A percentile compares a stretch with the other conserved stretches of the same genome.
Conservation (phyloP, 257 asterid genomes). For the Lavandula angustifolia region DNA sequence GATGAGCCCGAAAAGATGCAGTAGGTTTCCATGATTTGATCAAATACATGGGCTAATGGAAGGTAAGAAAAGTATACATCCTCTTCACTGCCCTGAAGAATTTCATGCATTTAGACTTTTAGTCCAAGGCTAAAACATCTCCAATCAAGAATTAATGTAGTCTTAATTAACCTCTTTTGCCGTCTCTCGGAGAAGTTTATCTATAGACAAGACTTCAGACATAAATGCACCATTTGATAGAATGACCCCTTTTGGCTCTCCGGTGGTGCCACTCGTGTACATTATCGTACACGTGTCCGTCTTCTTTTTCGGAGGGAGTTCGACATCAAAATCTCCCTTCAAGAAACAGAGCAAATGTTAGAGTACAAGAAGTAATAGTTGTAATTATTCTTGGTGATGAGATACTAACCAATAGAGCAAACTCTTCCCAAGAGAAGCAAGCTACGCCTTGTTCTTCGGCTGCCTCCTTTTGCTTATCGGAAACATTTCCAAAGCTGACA, state of each 20-base stretch:
- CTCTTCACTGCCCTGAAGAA: slow-evolving; percentile 60
- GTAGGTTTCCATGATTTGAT: slow-evolving; percentile 74
- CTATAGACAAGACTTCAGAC: slow-evolving; percentile 79
- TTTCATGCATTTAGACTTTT: not conserved
- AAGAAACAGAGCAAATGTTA: slow-evolving; percentile 2
- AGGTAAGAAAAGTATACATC: slow-evolving; percentile 89
- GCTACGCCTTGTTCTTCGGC: slow-evolving; percentile 69
- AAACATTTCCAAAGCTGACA: slow-evolving; percentile 71
- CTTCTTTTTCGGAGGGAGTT: slow-evolving; percentile 64
- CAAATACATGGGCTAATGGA: slow-evolving; percentile 92
- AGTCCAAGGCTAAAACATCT: not conserved
- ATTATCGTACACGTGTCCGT: slow-evolving; percentile 71
- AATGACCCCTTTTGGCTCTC: slow-evolving; percentile 95
- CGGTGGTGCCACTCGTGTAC: slow-evolving; percentile 98
- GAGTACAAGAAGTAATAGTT: too few relatives aligned
- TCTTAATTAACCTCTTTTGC: slow-evolving; percentile 53
- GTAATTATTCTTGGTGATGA: slow-evolving; percentile 4
- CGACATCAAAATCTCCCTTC: slow-evolving; percentile 60
- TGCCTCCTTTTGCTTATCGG: slow-evolving; percentile 60
- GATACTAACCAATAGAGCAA: slow-evolving; percentile 53
- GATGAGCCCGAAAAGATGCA: slow-evolving; percentile 73
- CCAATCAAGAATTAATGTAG: not conserved
- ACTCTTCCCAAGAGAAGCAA: slow-evolving; percentile 90
- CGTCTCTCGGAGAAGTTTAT: slow-evolving; percentile 65
- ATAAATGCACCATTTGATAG: slow-evolving; percentile 67